Evolutionary conservation across 805 yeast species (phyloP).

Genomic region (Myxozyma udenii): DNA sequence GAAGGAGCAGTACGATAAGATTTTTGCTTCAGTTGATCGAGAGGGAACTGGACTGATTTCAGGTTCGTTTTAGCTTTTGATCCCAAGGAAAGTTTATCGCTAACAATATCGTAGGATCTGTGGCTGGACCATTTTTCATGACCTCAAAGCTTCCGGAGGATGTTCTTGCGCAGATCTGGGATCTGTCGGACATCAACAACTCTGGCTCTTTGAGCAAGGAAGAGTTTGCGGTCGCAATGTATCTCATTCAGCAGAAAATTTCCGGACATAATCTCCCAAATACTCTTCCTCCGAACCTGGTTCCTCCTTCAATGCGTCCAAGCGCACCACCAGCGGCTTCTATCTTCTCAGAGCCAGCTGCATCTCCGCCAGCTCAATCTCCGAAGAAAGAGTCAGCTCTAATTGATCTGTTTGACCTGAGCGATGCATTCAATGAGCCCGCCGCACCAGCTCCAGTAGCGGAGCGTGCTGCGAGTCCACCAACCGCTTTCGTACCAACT

Average conservation of each 20-base stretch:
- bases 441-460: conserved; percentile 14
- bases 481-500: conserved; percentile 5
- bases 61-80: conserved; percentile 8
- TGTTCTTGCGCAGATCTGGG: conserved; percentile 88
- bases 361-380: conserved; percentile 34
- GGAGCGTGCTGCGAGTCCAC: no score
- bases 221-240: conserved; percentile 93
- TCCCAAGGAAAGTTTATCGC: no score
- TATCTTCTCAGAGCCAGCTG: background rate
- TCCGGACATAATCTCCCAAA: conserved; percentile 77
- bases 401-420: conserved; percentile 62
- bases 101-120: conserved; percentile 49
- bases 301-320: conserved; percentile 33
- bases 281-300: conserved; percentile 65
- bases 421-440: conserved; percentile 40
- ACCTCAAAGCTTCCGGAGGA: conserved; percentile 84
- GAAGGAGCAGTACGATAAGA: conserved; percentile 70
- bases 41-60: conserved; percentile 24
- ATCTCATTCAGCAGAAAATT: conserved; percentile 77
- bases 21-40: conserved; percentile 71
- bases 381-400: conserved; percentile 49
- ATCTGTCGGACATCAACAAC: conserved; percentile 83
- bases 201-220: conserved; percentile 73
- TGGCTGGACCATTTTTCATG: conserved; percentile 84
- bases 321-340: conserved; percentile 20